Evolutionary conservation across 345 rosid species (phyloP).

Genomic region (Litchi chinensis): DNA sequence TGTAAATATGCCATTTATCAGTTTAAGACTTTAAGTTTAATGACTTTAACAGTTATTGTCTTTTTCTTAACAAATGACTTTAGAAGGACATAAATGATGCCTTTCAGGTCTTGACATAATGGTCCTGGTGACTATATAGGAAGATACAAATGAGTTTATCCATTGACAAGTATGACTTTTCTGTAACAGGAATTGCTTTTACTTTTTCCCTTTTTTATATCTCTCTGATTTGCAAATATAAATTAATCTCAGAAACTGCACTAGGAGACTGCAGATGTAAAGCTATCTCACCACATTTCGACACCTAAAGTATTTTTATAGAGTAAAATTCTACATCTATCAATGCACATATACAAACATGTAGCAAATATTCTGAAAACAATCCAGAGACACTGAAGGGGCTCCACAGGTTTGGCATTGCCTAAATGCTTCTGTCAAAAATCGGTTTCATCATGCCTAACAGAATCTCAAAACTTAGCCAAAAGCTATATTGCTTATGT

Average conservation of each 20-base stretch:
- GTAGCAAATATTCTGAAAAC: neutral
- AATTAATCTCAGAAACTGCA: neutral
- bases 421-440: neutral
- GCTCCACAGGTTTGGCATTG: neutral
- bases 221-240: neutral
- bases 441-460: neutral
- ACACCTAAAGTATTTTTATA: neutral
- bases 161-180: neutral
- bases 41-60: neutral
- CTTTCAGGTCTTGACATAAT: neutral
- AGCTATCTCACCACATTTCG: neutral
- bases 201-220: too few species aligned
- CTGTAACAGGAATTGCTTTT: neutral
- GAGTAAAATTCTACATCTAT: neutral
- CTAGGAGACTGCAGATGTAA: neutral
- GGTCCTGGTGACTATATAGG: neutral
- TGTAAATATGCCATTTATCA: too few species aligned
- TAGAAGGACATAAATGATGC: neutral
- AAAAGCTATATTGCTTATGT: neutral
- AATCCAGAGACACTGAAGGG: neutral
- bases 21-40: neutral
- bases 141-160: neutral
- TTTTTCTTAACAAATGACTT: neutral
- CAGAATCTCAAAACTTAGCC: slow-evolving; percentile 3
- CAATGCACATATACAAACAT: too few species aligned